phyloP scores from a whole-genome alignment of 805 yeast species.

The Metschnikowia picachoensis region DNA sequence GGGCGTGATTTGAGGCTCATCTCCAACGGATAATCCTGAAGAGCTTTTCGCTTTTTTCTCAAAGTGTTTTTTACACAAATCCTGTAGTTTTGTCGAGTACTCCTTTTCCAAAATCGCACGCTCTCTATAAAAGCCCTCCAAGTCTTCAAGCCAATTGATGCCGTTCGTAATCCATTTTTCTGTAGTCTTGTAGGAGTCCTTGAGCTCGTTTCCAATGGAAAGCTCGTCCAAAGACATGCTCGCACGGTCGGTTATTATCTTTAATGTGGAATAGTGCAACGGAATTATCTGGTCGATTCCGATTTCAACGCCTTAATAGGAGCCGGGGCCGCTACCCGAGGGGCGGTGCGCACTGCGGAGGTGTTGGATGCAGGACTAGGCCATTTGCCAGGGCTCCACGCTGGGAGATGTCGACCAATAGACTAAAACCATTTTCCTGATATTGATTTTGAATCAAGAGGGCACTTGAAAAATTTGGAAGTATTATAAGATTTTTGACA shows the following conservation, averaged over 20 bases:
- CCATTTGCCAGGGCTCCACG: neutral
- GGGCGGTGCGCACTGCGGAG: constrained; percentile 3
- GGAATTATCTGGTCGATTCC: neutral
- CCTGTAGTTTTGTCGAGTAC: constrained; percentile 63
- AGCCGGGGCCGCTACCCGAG: constrained; percentile 1
- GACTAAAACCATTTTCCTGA: too few species aligned
- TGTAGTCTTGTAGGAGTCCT: constrained; percentile 77
- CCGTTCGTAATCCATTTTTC: constrained; percentile 77
- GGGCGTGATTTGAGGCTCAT: constrained; percentile 84
- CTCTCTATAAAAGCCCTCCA: constrained; percentile 80
- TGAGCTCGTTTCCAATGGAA: constrained; percentile 66
- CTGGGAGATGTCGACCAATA: too few species aligned
- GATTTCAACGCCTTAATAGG: neutral
- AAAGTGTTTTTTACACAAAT: constrained; percentile 63
- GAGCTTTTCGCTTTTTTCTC: constrained; percentile 70
- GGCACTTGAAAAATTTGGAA: too few species aligned
- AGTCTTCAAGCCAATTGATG: constrained; percentile 68
- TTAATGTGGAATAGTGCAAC: too few species aligned
- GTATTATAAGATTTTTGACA: too few species aligned
- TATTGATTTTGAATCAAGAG: too few species aligned
- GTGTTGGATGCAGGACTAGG: constrained; percentile 1
- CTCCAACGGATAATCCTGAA: constrained; percentile 80
- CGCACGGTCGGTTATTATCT: too few species aligned
- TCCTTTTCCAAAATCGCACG: constrained; percentile 80
- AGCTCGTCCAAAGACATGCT: constrained; percentile 19